A percentile compares a stretch with the other conserved stretches of the same genome.
Evolutionary conservation across 2,329 filamentous ascomycete species (phyloP).

Genomic region (Neoarthrinium moseri): DNA sequence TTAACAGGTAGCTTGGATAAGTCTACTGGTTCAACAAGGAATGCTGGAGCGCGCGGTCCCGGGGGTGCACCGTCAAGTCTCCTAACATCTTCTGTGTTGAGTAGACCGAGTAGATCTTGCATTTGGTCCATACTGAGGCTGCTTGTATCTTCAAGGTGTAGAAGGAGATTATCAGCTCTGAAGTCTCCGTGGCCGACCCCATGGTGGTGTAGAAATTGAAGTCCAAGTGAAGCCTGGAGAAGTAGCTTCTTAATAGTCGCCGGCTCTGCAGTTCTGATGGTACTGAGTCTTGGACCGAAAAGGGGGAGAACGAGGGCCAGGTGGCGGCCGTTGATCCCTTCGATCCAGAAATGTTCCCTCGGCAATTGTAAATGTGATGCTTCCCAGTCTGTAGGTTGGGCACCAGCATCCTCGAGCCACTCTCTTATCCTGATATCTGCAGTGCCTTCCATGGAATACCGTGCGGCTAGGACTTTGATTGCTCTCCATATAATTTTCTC

Average conservation of each 20-base stretch:
- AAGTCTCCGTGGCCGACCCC: slow-evolving; percentile 12
- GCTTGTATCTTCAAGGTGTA: neutral
- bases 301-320: neutral
- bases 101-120: too few relatives aligned
- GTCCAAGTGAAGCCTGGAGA: neutral
- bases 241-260: neutral
- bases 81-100: too few relatives aligned
- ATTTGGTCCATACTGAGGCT: too few relatives aligned
- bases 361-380: neutral
- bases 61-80: too few relatives aligned
- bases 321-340: slow-evolving; percentile 5
- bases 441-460: neutral
- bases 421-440: too few relatives aligned
- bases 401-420: too few relatives aligned
- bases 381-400: neutral
- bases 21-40: too few relatives aligned
- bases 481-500: slow-evolving; percentile 1
- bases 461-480: neutral
- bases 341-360: neutral
- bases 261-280: neutral
- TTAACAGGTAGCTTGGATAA: too few relatives aligned
- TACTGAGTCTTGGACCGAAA: neutral
- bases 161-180: slow-evolving; percentile 2
- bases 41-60: too few relatives aligned
- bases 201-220: neutral